Conservation (phyloP, 2,329 filamentous ascomycete genomes). For the Penicillium italicum region DNA sequence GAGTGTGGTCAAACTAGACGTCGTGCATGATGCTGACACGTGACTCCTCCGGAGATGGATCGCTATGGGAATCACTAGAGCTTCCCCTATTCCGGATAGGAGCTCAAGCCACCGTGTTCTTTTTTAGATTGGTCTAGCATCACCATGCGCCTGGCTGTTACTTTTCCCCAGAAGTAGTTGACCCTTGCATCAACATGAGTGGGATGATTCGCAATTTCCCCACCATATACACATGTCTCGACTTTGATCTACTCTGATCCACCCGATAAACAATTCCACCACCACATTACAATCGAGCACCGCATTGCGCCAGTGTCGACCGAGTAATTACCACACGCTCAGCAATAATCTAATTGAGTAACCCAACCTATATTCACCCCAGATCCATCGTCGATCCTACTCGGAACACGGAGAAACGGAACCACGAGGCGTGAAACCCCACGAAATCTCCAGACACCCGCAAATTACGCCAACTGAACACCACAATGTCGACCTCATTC, state of each 20-base stretch:
- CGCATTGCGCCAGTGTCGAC: background rate
- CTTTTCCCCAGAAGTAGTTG: background rate
- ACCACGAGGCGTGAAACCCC: background rate
- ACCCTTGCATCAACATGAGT: background rate
- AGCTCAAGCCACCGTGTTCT: constrained; percentile 27
- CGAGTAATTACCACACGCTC: background rate
- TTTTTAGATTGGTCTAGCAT: constrained; percentile 3
- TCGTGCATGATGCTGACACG: constrained; percentile 3
- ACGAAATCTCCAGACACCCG: background rate
- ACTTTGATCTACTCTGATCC: constrained; percentile 6
- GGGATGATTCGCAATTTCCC: constrained; percentile 16
- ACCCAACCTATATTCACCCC: background rate
- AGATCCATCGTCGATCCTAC: background rate
- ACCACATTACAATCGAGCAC: background rate
- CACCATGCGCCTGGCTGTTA: background rate
- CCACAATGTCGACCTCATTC: constrained; percentile 22
- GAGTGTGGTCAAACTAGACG: background rate
- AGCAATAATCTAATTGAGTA: background rate
- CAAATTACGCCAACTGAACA: background rate
- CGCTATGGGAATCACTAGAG: constrained; percentile 11
- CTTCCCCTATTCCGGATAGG: constrained; percentile 19
- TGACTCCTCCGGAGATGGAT: constrained; percentile 13
- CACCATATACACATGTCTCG: constrained; percentile 16
- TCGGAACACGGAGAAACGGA: background rate
- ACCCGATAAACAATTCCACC: constrained; percentile 3